Evolutionary conservation across 2,329 filamentous ascomycete genomes (phyloP).

Genomic region (Lasiodiplodia sp.): DNA sequence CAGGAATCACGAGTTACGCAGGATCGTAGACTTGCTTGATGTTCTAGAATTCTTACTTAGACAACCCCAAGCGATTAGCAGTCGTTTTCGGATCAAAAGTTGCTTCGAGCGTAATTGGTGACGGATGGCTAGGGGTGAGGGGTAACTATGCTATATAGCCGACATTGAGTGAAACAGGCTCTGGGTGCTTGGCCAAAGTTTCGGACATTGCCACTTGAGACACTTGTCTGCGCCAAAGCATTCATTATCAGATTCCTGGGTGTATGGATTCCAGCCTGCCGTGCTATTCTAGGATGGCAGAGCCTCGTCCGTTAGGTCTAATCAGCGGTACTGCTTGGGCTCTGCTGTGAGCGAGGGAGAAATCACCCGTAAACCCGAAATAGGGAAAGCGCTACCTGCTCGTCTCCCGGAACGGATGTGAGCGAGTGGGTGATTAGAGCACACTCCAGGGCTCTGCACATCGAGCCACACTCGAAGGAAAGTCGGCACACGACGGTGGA

Average conservation of each 20-base stretch:
- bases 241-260: background rate
- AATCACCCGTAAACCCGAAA: background rate
- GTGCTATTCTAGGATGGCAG: too few relatives aligned
- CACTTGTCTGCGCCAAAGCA: background rate
- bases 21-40: background rate
- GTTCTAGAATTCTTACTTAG: background rate
- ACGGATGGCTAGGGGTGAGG: too few relatives aligned
- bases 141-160: background rate
- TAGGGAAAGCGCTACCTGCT: background rate
- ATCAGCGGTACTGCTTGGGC: background rate
- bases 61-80: background rate
- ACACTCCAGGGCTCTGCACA: background rate
- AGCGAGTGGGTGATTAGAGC: background rate
- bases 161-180: constrained; percentile 6
- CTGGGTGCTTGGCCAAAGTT: background rate
- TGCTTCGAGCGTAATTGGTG: too few relatives aligned
- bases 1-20: background rate
- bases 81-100: background rate
- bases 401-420: background rate
- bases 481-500: background rate
- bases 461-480: background rate
- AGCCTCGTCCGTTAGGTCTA: background rate
- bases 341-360: background rate
- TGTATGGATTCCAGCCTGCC: too few relatives aligned
- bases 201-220: background rate